Evolutionary conservation across 768 basidiomycete species (phyloP).

Genomic region (Hypholoma sublateritium): DNA sequence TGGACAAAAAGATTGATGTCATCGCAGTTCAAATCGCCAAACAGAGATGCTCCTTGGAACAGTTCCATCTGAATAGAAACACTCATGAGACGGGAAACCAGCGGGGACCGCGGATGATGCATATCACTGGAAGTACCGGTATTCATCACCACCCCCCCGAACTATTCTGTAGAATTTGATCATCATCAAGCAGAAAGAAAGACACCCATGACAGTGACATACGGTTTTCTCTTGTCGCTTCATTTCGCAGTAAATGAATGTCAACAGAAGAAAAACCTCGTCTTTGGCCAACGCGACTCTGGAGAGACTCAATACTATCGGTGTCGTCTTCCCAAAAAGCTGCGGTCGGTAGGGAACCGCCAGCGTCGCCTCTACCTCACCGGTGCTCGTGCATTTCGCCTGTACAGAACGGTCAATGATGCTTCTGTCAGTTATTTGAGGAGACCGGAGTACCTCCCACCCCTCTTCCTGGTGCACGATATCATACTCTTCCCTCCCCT

Average conservation of each 20-base stretch:
- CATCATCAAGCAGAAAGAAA: neutral
- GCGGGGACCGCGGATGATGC: too few species aligned
- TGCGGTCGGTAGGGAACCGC: slow-evolving; percentile 48
- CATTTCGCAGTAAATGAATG: slow-evolving; percentile 38
- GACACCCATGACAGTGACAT: slow-evolving; percentile 6
- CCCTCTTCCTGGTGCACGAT: slow-evolving; percentile 41
- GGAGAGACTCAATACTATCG: slow-evolving; percentile 38
- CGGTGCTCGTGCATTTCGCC: slow-evolving; percentile 20
- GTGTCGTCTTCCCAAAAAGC: slow-evolving; percentile 43
- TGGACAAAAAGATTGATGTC: too few species aligned
- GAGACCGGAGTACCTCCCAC: slow-evolving; percentile 39
- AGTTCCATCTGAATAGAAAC: too few species aligned
- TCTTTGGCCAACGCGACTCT: slow-evolving; percentile 39
- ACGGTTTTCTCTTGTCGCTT: slow-evolving; percentile 40
- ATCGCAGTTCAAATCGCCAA: too few species aligned
- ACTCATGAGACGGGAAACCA: too few species aligned
- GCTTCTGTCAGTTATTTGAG: slow-evolving; percentile 19
- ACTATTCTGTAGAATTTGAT: neutral
- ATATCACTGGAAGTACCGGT: too few species aligned
- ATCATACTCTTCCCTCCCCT: slow-evolving; percentile 44
- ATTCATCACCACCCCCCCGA: neutral
- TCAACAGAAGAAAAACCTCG: slow-evolving; percentile 39
- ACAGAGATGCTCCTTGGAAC: too few species aligned
- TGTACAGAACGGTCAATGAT: slow-evolving; percentile 11
- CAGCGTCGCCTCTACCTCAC: slow-evolving; percentile 37